These are phyloP conservation scores for Conoideocrella luteorostrata DNA, from an alignment of 2,329 filamentous ascomycete genomes.

Conservation along the genomic window DNA sequence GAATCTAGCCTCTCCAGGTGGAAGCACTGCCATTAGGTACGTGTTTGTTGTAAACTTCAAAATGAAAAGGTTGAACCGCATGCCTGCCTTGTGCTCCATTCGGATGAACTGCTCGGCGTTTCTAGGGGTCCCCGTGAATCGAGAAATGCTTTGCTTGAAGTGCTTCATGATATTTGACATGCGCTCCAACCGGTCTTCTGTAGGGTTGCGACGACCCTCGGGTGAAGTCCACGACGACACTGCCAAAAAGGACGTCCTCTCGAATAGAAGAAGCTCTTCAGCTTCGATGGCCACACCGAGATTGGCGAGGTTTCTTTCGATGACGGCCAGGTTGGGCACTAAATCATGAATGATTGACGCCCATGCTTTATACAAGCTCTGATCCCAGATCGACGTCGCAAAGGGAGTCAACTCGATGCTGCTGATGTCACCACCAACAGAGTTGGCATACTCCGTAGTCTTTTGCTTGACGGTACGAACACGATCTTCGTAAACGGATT, in stretches of 20 bases:
- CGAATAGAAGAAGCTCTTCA: conserved; percentile 89
- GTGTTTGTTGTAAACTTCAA: conserved; percentile 96
- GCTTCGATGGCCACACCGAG: conserved; percentile 84
- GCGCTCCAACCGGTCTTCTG: conserved; percentile 84
- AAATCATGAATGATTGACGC: conserved; percentile 96
- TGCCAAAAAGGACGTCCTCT: conserved; percentile 90
- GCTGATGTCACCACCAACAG: conserved; percentile 24
- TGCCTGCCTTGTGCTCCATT: conserved; percentile 71
- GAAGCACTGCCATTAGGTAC: conserved; percentile 86
- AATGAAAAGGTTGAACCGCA: conserved; percentile 86
- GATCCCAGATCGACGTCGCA: conserved; percentile 96
- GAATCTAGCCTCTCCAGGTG: conserved; percentile 84
- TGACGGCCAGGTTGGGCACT: conserved; percentile 85
- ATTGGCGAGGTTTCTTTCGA: conserved; percentile 77
- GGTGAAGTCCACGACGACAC: conserved; percentile 85
- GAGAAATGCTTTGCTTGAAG: conserved; percentile 80
- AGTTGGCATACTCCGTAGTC: conserved; percentile 49
- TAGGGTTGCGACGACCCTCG: conserved; percentile 73
- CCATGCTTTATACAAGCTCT: conserved; percentile 97
- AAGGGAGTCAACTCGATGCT: conserved; percentile 73
- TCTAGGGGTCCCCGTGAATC: conserved; percentile 73
- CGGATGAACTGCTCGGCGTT: conserved; percentile 75
- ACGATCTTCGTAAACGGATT: conserved; percentile 78
- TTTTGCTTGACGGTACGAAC: conserved; percentile 70
- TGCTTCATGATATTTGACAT: conserved; percentile 98